Conservation (phyloP, 1,139 yeast genomes). For the Suhomyces chickasaworum region DNA sequence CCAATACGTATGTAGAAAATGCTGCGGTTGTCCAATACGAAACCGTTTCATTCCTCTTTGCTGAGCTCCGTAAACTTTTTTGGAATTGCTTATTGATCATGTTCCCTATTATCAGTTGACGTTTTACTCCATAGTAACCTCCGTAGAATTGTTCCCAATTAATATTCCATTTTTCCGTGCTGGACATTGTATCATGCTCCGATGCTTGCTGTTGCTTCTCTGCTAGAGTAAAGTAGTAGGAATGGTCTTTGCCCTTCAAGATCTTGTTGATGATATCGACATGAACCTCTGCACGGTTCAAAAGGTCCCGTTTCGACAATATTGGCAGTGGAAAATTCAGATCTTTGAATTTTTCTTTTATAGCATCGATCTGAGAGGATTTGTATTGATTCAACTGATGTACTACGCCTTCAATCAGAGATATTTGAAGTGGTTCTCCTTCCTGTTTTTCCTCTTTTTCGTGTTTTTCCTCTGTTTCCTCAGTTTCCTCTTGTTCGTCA, state of each 20-base stretch:
- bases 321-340: conserved; percentile 30
- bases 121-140: conserved; percentile 63
- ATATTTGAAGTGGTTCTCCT: conserved; percentile 1
- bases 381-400: conserved; percentile 19
- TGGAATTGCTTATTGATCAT: conserved; percentile 33
- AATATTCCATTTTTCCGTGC: conserved; percentile 48
- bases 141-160: conserved; percentile 52
- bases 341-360: conserved; percentile 25
- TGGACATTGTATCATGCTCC: conserved; percentile 45
- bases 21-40: conserved; percentile 62
- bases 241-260: conserved; percentile 44
- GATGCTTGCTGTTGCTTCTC: conserved; percentile 39
- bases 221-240: conserved; percentile 55
- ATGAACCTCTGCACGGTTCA: conserved; percentile 30
- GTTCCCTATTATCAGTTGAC: conserved; percentile 55
- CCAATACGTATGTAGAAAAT: conserved; percentile 59
- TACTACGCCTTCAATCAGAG: conserved; percentile 15
- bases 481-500: conserved; percentile 3
- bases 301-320: conserved; percentile 27
- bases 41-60: conserved; percentile 43
- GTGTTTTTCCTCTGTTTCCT: no score
- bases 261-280: conserved; percentile 41
- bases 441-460: no score
- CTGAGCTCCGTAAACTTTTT: conserved; percentile 28
- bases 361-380: conserved; percentile 17